These are phyloP conservation scores for Phytopythium mirpurense DNA, from an alignment of 352 stramenopile genomes.

Conservation along the genomic window DNA sequence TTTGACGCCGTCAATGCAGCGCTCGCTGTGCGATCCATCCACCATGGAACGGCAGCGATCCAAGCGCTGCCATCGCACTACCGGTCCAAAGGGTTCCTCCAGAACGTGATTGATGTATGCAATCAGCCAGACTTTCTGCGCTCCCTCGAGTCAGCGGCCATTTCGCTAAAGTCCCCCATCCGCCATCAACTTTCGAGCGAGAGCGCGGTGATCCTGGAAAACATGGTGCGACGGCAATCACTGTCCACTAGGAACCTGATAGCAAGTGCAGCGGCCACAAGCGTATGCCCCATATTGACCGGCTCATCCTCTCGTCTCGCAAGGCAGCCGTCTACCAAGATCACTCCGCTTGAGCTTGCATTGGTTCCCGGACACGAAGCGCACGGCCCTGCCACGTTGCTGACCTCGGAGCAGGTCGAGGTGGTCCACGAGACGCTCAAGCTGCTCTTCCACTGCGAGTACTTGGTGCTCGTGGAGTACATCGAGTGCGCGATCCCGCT, in stretches of 20 bases:
- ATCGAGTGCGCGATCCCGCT: slow-evolving; percentile 23
- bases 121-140: neutral
- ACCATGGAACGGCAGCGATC: neutral
- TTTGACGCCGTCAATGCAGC: neutral
- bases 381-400: neutral
- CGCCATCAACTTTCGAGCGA: neutral
- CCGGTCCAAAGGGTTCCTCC: neutral
- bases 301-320: too few species aligned
- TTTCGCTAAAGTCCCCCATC: neutral
- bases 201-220: neutral
- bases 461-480: slow-evolving; percentile 21
- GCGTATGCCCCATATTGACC: too few species aligned
- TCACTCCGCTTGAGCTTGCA: too few species aligned
- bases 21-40: neutral
- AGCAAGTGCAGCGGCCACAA: too few species aligned
- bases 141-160: neutral
- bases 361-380: neutral
- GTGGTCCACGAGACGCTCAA: slow-evolving; percentile 11
- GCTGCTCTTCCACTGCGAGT: slow-evolving; percentile 24
- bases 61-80: neutral
- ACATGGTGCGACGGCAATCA: neutral
- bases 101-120: neutral
- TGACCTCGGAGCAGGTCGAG: neutral
- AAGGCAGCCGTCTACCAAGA: too few species aligned
- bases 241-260: too few species aligned